Conservation (phyloP, 139 green algal genomes). For the Axilococcus clingmanii region DNA sequence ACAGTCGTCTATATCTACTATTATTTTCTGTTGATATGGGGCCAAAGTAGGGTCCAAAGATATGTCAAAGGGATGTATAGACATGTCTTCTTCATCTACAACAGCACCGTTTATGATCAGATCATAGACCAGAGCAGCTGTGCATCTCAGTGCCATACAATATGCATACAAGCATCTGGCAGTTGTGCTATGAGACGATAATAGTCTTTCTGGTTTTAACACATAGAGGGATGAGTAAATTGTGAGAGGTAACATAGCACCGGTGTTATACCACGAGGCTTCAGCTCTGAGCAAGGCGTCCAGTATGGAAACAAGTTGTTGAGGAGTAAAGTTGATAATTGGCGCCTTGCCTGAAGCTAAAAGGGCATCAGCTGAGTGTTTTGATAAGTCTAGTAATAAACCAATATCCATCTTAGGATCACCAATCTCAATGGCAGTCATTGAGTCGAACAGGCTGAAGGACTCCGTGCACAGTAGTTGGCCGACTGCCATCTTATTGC, state of each 20-base stretch:
- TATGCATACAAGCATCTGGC: too few relatives aligned
- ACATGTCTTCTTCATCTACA: conserved; percentile 43
- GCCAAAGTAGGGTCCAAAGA: conserved; percentile 18
- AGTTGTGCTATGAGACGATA: too few relatives aligned
- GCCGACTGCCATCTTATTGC: conserved; percentile 36
- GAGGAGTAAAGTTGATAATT: conserved; percentile 14
- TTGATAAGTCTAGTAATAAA: too few relatives aligned
- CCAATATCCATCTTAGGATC: conserved; percentile 87
- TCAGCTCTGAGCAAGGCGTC: conserved; percentile 49
- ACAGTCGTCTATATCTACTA: conserved; percentile 9
- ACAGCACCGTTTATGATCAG: conserved; percentile 47
- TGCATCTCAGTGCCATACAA: conserved; percentile 22
- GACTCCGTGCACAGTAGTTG: conserved; percentile 61
- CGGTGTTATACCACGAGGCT: conserved; percentile 61
- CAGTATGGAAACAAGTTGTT: conserved; percentile 37
- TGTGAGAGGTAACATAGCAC: conserved; percentile 65
- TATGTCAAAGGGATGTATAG: conserved; percentile 38
- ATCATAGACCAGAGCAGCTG: conserved; percentile 42
- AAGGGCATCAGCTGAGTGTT: conserved; percentile 27
- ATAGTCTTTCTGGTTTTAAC: background rate
- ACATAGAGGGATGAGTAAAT: conserved; percentile 75
- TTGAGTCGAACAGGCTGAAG: conserved; percentile 85
- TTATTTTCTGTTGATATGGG: conserved; percentile 4
- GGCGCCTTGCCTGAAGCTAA: conserved; percentile 37
- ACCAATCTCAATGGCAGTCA: conserved; percentile 81